Conservation (phyloP, 192 early-diverging fungal genomes). For the Rhizophlyctis rosea region DNA sequence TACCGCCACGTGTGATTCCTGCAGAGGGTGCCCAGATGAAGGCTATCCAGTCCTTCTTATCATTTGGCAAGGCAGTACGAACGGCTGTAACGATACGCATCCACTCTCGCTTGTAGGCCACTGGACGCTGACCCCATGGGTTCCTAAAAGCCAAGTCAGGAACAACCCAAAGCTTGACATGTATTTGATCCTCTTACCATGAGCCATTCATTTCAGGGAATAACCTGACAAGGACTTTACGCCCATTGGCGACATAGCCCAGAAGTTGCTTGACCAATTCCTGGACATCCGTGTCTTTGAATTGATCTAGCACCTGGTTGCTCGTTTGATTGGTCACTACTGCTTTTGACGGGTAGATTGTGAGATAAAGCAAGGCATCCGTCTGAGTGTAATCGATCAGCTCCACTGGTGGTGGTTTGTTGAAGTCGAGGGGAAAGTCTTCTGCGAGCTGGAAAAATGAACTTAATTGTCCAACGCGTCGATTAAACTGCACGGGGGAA, state of each 20-base stretch:
- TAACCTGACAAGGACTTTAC: slow-evolving; percentile 40
- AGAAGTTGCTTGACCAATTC: slow-evolving; percentile 28
- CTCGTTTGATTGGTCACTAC: no score
- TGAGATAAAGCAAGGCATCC: slow-evolving; percentile 30
- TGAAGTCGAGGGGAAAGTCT: slow-evolving; percentile 25
- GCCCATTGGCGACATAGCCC: slow-evolving; percentile 19
- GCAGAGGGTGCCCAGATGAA: slow-evolving; percentile 46
- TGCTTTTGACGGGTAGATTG: slow-evolving; percentile 32
- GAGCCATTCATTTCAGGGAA: slow-evolving; percentile 48
- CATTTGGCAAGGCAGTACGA: slow-evolving; percentile 7
- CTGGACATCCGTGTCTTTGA: slow-evolving; percentile 22
- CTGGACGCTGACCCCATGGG: slow-evolving; percentile 28
- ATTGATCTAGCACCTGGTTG: no score
- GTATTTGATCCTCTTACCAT: no score
- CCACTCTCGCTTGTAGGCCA: slow-evolving; percentile 29
- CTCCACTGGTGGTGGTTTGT: slow-evolving; percentile 12
- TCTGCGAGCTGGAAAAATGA: slow-evolving; percentile 33
- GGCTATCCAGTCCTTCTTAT: slow-evolving; percentile 9
- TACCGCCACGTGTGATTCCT: no score
- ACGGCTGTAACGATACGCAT: slow-evolving; percentile 26
- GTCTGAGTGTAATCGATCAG: slow-evolving; percentile 25
- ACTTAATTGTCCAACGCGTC: no score
- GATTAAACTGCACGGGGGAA: no score
- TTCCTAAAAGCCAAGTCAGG: no score
- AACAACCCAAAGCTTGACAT: no score